phyloP scores from a whole-genome alignment of 768 basidiomycete genomes.

The Cystobasidium tubakii region DNA sequence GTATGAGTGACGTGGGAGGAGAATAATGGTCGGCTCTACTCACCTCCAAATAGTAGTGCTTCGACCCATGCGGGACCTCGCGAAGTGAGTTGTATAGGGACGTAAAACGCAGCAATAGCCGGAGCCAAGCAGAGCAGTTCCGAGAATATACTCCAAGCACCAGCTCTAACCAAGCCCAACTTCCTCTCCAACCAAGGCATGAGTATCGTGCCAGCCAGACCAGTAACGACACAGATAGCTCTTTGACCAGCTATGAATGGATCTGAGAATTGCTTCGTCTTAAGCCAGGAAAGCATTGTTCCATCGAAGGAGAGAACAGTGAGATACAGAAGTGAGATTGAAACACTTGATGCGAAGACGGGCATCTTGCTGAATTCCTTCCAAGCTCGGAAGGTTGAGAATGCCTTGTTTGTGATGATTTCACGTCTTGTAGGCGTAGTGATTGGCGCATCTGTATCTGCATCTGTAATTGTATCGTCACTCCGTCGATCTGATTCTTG shows the following conservation, averaged over 20 bases:
- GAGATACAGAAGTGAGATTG: conserved; percentile 54
- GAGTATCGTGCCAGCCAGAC: conserved; percentile 54
- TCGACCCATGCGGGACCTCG: conserved; percentile 49
- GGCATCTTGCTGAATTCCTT: conserved; percentile 51
- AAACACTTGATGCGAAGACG: conserved; percentile 52
- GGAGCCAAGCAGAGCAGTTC: conserved; percentile 54
- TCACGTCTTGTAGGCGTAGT: neutral
- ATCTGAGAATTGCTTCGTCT: conserved; percentile 53
- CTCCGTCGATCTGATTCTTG: neutral
- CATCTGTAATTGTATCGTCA: neutral
- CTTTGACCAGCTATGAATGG: conserved; percentile 56
- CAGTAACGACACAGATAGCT: conserved; percentile 54
- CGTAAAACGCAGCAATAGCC: conserved; percentile 53
- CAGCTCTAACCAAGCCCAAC: conserved; percentile 55
- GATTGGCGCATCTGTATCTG: neutral
- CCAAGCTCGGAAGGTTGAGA: conserved; percentile 48
- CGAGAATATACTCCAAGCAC: conserved; percentile 56
- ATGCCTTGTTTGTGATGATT: neutral
- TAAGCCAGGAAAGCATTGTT: conserved; percentile 56
- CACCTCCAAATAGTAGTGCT: conserved; percentile 54
- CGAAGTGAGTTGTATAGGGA: conserved; percentile 40
- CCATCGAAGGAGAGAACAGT: conserved; percentile 56
- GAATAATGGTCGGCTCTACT: too few relatives aligned
- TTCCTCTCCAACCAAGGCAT: conserved; percentile 52
- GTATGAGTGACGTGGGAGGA: too few relatives aligned